Evolutionary conservation across 2,329 filamentous ascomycete genomes (phyloP).

Genomic region (Diaporthe citriasiana): DNA sequence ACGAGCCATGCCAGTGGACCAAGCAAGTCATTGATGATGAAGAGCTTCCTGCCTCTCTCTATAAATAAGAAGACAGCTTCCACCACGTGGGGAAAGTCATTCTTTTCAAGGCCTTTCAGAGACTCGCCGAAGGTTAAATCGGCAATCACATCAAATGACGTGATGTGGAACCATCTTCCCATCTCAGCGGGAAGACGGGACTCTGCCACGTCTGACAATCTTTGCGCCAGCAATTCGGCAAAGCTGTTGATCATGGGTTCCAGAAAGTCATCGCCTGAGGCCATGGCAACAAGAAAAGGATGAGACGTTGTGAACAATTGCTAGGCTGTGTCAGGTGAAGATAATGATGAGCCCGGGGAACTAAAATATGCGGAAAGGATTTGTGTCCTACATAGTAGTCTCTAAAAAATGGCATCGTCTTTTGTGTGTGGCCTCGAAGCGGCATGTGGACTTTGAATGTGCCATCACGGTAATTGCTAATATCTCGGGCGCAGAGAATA

Average conservation of each 20-base stretch:
- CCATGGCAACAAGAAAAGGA: neutral
- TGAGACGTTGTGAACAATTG: neutral
- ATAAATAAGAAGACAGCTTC: conserved; percentile 42
- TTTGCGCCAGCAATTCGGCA: conserved; percentile 41
- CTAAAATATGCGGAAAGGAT: neutral
- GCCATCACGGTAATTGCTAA: neutral
- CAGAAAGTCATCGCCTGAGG: neutral
- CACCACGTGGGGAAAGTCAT: conserved; percentile 46
- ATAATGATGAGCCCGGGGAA: neutral
- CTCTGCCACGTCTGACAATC: conserved; percentile 38
- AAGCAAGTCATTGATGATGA: neutral
- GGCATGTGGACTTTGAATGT: neutral
- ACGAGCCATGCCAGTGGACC: neutral
- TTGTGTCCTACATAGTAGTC: neutral
- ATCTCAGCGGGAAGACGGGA: conserved; percentile 43
- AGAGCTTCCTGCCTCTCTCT: conserved; percentile 5
- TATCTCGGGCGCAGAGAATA: neutral
- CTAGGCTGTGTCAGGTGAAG: neutral
- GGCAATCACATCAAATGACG: conserved; percentile 57
- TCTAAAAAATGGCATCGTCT: neutral
- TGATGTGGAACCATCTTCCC: conserved; percentile 45
- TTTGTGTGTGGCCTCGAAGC: neutral
- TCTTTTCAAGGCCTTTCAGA: conserved; percentile 52
- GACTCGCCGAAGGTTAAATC: conserved; percentile 61
- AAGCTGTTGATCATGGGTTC: conserved; percentile 45